phyloP scores from a whole-genome alignment of 202 grass and related monocot genomes.

The Schoenoplectus triqueter region DNA sequence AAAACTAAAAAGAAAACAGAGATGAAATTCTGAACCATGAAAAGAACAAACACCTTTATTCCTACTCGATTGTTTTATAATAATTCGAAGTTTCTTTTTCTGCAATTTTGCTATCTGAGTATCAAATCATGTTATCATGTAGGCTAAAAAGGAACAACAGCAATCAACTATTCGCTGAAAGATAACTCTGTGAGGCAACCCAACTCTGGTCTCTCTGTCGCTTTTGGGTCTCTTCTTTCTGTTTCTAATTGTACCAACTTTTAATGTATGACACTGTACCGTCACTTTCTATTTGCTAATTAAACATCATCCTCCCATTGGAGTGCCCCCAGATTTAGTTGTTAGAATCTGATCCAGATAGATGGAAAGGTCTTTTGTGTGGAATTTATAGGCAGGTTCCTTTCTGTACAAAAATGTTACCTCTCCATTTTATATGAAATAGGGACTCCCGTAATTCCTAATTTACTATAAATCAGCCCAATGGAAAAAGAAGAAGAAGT shows the following conservation, averaged over 20 bases:
- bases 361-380: neutral
- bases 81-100: neutral
- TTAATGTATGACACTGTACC: slow-evolving; percentile 20
- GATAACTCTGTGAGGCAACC: slow-evolving; percentile 7
- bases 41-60: neutral
- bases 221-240: slow-evolving; percentile 33
- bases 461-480: too few species aligned
- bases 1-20: neutral
- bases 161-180: slow-evolving; percentile 12
- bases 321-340: neutral
- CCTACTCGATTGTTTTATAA: neutral
- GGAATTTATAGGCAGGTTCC: too few species aligned
- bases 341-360: slow-evolving; percentile 18
- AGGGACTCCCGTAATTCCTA: too few species aligned
- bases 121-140: slow-evolving; percentile 5
- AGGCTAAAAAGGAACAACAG: slow-evolving; percentile 15
- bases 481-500: too few species aligned
- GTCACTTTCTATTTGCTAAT: slow-evolving; percentile 30
- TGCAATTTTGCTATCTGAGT: neutral
- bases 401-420: too few species aligned
- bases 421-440: too few species aligned
- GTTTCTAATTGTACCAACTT: slow-evolving; percentile 29
- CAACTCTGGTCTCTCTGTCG: neutral
- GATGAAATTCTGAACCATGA: neutral
- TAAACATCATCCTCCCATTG: neutral